phyloP scores from a whole-genome alignment of 2,329 filamentous ascomycete species.

The Cryphonectria carpinicola region DNA sequence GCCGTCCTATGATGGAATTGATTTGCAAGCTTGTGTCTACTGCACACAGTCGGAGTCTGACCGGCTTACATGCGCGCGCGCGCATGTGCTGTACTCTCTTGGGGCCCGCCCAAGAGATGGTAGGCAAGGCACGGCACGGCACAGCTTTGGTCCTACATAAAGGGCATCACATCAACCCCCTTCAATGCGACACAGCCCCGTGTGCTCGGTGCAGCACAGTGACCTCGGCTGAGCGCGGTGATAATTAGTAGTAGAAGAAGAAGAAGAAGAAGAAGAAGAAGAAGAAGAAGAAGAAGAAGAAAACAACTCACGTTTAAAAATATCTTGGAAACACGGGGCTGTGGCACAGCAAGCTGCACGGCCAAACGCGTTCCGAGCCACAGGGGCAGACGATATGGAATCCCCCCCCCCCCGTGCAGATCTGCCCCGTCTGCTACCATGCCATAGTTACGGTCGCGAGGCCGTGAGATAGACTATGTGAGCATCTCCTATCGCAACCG shows the following conservation, averaged over 20 bases:
- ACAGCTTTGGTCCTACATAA: not conserved
- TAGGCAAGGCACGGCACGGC: too few species aligned
- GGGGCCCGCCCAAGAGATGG: not conserved
- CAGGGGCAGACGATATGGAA: constrained; percentile 1
- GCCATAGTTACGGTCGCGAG: not conserved
- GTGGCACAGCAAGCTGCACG: constrained; percentile 14
- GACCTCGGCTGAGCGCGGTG: not conserved
- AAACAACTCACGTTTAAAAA: not conserved
- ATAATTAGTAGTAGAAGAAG: too few species aligned
- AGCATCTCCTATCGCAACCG: not conserved
- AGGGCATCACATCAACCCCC: not conserved
- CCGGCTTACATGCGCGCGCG: not conserved
- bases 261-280: too few species aligned
- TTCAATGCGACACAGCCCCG: not conserved
- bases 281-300: too few species aligned
- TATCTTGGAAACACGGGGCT: constrained; percentile 9
- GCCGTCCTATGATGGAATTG: constrained; percentile 16
- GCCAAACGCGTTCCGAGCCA: not conserved
- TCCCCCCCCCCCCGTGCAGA: constrained; percentile 5
- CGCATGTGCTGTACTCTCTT: not conserved
- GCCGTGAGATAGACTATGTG: not conserved
- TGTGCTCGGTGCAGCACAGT: not conserved
- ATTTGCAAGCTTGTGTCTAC: not conserved
- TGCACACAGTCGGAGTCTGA: not conserved
- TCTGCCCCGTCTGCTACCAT: constrained; percentile 5